Conservation (phyloP, 1,284 basidiomycete species). For the Rhodofomes roseus region DNA sequence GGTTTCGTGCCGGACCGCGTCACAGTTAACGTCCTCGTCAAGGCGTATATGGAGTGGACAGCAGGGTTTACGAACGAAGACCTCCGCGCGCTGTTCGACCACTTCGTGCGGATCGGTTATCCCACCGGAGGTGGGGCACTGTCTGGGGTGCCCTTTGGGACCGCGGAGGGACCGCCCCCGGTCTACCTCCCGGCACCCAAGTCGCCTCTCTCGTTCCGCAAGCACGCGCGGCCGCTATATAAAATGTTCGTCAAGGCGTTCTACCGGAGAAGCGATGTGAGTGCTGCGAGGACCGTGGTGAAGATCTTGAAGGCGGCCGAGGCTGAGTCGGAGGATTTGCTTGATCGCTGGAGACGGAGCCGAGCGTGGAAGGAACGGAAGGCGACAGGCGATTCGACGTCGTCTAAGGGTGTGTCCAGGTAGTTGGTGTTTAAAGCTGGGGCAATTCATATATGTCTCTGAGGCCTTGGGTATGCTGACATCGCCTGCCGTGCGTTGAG, state of each 20-base stretch:
- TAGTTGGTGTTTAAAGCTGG: too few relatives aligned
- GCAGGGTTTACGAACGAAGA: conserved; percentile 35
- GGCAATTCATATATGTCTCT: too few relatives aligned
- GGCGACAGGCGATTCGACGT: background rate
- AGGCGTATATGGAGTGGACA: conserved; percentile 48
- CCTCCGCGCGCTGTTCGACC: conserved; percentile 56
- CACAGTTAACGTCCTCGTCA: conserved; percentile 62
- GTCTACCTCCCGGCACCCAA: conserved; percentile 33
- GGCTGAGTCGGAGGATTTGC: conserved; percentile 2
- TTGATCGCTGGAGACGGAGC: background rate
- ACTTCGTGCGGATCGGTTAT: conserved; percentile 53
- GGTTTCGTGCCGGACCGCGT: conserved; percentile 56
- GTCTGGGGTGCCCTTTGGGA: conserved; percentile 13
- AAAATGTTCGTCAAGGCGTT: conserved; percentile 69
- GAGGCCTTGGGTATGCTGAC: too few relatives aligned
- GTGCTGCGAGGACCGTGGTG: conserved; percentile 49
- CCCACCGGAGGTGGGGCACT: conserved; percentile 39
- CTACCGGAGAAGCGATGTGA: conserved; percentile 46
- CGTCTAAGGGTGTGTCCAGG: too few relatives aligned
- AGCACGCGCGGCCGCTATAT: conserved; percentile 60
- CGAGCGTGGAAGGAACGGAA: background rate
- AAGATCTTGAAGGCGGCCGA: conserved; percentile 50
- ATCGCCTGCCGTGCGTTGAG: too few relatives aligned
- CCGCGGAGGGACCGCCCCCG: background rate
- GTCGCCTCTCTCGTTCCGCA: conserved; percentile 43